A percentile compares a stretch with the other conserved stretches of the same genome.
Evolutionary conservation across 2,329 filamentous ascomycete genomes (phyloP).

Genomic region (Bipolaris gigantea): DNA sequence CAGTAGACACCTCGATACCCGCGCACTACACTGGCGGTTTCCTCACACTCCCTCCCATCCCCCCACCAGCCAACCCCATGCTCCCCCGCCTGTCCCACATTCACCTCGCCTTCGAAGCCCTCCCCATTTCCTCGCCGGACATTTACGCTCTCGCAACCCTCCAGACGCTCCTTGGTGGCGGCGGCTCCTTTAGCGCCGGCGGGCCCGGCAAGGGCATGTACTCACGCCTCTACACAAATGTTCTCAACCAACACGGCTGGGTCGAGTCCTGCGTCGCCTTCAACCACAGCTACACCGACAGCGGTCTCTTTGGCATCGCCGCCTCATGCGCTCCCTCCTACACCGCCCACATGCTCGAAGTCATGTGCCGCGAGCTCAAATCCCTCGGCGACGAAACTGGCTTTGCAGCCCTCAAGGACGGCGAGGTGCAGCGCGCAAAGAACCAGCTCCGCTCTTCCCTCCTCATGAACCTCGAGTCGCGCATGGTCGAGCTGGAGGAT

Average conservation of each 20-base stretch:
- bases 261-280: conserved; percentile 94
- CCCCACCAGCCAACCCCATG: conserved; percentile 74
- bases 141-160: conserved; percentile 96
- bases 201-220: conserved; percentile 99
- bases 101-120: conserved; percentile 91
- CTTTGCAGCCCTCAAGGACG: conserved; percentile 68
- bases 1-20: conserved; percentile 62
- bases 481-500: conserved; percentile 98
- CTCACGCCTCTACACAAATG: conserved; percentile 94
- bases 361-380: conserved; percentile 89
- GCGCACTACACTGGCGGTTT: conserved; percentile 94
- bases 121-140: conserved; percentile 85
- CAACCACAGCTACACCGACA: conserved; percentile 97
- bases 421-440: conserved; percentile 89
- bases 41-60: conserved; percentile 78
- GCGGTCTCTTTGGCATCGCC: conserved; percentile 90
- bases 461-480: conserved; percentile 95
- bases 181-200: conserved; percentile 94
- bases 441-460: conserved; percentile 90
- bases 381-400: conserved; percentile 75
- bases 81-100: conserved; percentile 85
- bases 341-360: conserved; percentile 83
- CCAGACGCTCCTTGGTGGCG: conserved; percentile 92
- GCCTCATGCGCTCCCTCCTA: conserved; percentile 79
- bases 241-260: conserved; percentile 96